Evolutionary conservation across 352 stramenopile species (phyloP).

Genomic region (Globisporangium mamillatum): DNA sequence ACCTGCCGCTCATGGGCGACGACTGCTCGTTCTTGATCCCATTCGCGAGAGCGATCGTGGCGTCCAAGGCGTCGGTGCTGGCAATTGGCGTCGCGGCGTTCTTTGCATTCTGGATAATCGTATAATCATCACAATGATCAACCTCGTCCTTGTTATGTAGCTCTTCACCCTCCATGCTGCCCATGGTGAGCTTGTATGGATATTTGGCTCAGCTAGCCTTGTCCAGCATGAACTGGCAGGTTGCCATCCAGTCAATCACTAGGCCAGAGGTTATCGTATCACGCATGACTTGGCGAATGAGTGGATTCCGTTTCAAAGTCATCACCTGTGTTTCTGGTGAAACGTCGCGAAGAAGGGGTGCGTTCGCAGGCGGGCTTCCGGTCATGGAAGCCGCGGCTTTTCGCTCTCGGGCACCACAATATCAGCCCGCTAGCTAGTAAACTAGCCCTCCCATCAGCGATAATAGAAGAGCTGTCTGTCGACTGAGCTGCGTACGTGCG

Average conservation of each 20-base stretch:
- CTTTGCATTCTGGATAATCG: conserved; percentile 11
- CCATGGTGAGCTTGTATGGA: background rate
- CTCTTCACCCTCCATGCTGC: background rate
- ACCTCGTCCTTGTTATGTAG: background rate
- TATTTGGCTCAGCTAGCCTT: background rate
- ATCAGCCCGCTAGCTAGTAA: background rate
- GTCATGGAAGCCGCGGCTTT: conserved; percentile 7
- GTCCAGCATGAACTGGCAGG: background rate
- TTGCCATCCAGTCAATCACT: background rate
- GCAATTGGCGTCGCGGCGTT: background rate
- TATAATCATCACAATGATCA: background rate
- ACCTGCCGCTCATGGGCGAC: conserved; percentile 75
- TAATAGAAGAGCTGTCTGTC: background rate
- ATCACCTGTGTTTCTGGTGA: background rate
- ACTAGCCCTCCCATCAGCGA: background rate
- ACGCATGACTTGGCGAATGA: background rate
- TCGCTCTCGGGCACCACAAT: background rate
- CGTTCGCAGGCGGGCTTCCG: background rate
- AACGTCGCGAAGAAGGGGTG: conserved; percentile 7
- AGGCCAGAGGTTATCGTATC: background rate
- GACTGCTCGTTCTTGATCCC: conserved; percentile 83
- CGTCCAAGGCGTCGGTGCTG: conserved; percentile 2
- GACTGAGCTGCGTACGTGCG: background rate
- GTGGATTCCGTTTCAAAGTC: conserved; percentile 5
- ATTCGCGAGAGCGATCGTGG: conserved; percentile 38